Conservation (phyloP, 306 rosid species). For the Datisca glomerata region DNA sequence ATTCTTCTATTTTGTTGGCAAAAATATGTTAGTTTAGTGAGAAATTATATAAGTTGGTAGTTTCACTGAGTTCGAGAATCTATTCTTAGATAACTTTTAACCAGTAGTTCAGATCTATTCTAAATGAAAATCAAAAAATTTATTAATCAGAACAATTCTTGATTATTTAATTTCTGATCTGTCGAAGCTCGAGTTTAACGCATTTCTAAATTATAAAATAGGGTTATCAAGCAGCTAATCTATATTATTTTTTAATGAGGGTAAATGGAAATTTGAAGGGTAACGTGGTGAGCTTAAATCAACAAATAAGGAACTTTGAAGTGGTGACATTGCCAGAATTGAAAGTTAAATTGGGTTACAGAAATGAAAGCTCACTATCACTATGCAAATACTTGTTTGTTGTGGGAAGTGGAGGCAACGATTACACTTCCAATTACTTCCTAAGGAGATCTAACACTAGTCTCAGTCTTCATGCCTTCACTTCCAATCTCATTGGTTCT, state of each 20-base stretch:
- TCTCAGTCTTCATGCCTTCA: constrained; percentile 21
- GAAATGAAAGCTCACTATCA: neutral
- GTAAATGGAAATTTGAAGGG: constrained; percentile 15
- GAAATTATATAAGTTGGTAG: no score
- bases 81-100: no score
- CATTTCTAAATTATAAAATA: no score
- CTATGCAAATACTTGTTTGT: constrained; percentile 29
- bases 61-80: no score
- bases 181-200: no score
- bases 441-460: constrained; percentile 3
- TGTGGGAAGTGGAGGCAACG: constrained; percentile 38
- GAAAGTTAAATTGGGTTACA: constrained; percentile 1
- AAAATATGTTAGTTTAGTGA: no score
- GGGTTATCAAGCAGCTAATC: no score
- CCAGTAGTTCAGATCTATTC: neutral
- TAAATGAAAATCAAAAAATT: neutral
- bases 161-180: neutral
- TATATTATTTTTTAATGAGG: neutral
- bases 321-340: constrained; percentile 28
- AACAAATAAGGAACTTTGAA: constrained; percentile 33
- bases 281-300: constrained; percentile 19
- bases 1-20: no score
- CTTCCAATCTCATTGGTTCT: constrained; percentile 21
- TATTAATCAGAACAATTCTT: neutral
- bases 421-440: constrained; percentile 37